Conservation (phyloP, 2,329 filamentous ascomycete species). For the Talaromyces marneffei region DNA sequence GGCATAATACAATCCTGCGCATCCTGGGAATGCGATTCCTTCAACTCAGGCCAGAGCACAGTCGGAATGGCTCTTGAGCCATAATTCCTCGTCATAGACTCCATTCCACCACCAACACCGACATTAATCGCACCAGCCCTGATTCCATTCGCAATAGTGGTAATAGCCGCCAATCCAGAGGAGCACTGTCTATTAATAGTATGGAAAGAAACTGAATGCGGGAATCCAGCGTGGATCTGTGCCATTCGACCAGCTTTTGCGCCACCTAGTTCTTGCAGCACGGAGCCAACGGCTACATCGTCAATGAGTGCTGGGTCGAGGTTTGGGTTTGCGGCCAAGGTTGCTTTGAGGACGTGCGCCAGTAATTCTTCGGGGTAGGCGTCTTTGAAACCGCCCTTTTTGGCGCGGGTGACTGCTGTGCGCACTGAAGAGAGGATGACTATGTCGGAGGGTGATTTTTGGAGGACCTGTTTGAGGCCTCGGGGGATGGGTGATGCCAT, state of each 20-base stretch:
- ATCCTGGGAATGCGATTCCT: constrained; percentile 58
- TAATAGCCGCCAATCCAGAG: constrained; percentile 70
- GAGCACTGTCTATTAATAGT: constrained; percentile 86
- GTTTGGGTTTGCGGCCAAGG: constrained; percentile 64
- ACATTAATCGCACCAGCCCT: constrained; percentile 64
- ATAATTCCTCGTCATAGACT: constrained; percentile 94
- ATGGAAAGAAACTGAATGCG: constrained; percentile 67
- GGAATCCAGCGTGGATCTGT: constrained; percentile 74
- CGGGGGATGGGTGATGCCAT: constrained; percentile 50
- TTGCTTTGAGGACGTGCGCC: constrained; percentile 56
- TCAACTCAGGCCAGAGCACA: constrained; percentile 69
- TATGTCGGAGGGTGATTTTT: constrained; percentile 72
- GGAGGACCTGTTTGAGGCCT: constrained; percentile 69
- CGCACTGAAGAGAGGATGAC: constrained; percentile 88
- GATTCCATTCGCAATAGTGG: constrained; percentile 68
- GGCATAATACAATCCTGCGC: constrained; percentile 85
- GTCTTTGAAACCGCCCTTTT: constrained; percentile 78
- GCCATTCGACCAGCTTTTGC: constrained; percentile 89
- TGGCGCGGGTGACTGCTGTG: constrained; percentile 76
- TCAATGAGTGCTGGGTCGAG: constrained; percentile 65
- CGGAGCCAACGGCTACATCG: constrained; percentile 81
- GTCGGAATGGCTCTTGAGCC: constrained; percentile 76
- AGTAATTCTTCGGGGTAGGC: constrained; percentile 89
- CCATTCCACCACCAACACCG: constrained; percentile 84
- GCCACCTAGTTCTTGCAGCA: constrained; percentile 84